Conservation (phyloP, 257 asterid species). For the Nicotiana paniculata region DNA sequence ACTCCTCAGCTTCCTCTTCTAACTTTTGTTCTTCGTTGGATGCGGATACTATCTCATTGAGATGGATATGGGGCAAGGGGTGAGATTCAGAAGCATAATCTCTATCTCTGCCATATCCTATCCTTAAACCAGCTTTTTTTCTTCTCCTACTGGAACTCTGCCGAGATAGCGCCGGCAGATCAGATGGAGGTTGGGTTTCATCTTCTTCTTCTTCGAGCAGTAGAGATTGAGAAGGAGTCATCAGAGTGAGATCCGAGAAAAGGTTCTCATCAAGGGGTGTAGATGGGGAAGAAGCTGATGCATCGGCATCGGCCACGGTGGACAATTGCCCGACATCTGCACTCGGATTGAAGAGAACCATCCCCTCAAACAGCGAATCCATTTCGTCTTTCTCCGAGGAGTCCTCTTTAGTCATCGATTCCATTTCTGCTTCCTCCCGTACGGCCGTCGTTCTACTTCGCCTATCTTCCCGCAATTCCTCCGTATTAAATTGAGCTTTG, state of each 20-base stretch:
- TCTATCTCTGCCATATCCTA: constrained; percentile 40
- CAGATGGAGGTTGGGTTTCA: not conserved
- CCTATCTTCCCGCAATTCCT: not conserved
- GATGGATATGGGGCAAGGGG: not conserved
- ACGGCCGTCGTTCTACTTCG: not conserved
- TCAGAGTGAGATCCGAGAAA: constrained; percentile 46
- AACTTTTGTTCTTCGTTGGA: not conserved
- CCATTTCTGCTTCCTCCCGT: not conserved
- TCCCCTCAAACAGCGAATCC: constrained; percentile 46
- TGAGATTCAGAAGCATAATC: not conserved
- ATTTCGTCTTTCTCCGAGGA: constrained; percentile 14
- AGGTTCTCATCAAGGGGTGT: constrained; percentile 35
- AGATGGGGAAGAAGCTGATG: not conserved
- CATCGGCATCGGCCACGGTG: not conserved
- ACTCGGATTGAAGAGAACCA: constrained; percentile 32
- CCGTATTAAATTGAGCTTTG: not conserved
- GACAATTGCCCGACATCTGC: not conserved
- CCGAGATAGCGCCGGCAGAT: constrained; percentile 6
- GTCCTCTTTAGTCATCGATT: not conserved
- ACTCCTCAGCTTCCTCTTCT: not conserved
- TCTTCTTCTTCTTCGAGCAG: not conserved
- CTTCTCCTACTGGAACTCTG: constrained; percentile 28
- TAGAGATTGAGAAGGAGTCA: constrained; percentile 3
- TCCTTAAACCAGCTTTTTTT: constrained; percentile 39
- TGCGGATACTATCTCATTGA: not conserved